Conservation (phyloP, 805 yeast genomes). For the Tetrapisispora phaffii region DNA sequence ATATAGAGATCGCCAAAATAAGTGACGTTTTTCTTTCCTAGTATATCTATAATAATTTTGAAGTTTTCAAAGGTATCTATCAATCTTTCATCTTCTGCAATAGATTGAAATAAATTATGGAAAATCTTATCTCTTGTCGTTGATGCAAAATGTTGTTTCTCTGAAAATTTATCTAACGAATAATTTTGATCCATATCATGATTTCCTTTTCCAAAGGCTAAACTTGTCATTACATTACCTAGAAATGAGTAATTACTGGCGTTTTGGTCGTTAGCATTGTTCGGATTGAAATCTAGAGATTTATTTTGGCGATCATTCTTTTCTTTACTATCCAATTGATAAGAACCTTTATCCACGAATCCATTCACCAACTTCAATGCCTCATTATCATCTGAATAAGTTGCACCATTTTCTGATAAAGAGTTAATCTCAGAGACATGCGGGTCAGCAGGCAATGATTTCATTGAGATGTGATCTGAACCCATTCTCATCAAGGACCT, state of each 20-base stretch:
- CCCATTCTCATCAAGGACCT: not conserved
- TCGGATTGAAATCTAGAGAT: not conserved
- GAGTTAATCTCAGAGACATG: slow-evolving; percentile 20
- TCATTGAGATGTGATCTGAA: slow-evolving; percentile 6
- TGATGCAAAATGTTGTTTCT: slow-evolving; percentile 41
- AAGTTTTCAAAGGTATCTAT: slow-evolving; percentile 40
- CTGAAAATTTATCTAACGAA: slow-evolving; percentile 1
- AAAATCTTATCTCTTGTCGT: slow-evolving; percentile 58
- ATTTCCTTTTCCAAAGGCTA: slow-evolving; percentile 9
- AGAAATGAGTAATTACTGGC: slow-evolving; percentile 10
- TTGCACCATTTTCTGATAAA: slow-evolving; percentile 9
- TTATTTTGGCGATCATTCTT: not conserved
- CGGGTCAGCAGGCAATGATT: slow-evolving; percentile 25
- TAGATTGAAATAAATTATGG: slow-evolving; percentile 59
- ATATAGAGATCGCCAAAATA: slow-evolving; percentile 83
- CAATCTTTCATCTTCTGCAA: slow-evolving; percentile 61
- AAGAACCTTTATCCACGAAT: slow-evolving; percentile 6
- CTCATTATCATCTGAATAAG: slow-evolving; percentile 6
- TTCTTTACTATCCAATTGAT: not conserved
- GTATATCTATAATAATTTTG: slow-evolving; percentile 32
- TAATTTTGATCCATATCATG: slow-evolving; percentile 7
- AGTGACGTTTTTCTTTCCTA: slow-evolving; percentile 69
- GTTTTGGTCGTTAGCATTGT: not conserved
- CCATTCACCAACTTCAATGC: slow-evolving; percentile 17
- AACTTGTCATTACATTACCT: slow-evolving; percentile 16